These are phyloP conservation scores for Nakazawaea wickerhamii DNA, from an alignment of 805 yeast species.

Conservation along the genomic window DNA sequence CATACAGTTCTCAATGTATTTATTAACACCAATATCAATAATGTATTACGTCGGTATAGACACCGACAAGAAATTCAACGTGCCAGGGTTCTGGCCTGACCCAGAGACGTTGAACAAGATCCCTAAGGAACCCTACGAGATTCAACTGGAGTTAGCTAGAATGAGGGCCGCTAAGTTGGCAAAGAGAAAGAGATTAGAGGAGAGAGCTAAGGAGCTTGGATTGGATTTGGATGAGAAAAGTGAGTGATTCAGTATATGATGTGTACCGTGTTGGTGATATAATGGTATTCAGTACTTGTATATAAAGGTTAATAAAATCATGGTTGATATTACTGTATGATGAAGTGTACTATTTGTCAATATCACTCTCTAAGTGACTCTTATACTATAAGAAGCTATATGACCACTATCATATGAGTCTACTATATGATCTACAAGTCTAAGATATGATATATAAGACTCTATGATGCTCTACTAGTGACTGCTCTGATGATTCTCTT, in stretches of 20 bases:
- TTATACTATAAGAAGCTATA: too few relatives aligned
- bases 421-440: too few relatives aligned
- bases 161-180: constrained; percentile 72
- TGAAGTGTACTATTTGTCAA: too few relatives aligned
- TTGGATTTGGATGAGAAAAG: constrained; percentile 43
- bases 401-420: too few relatives aligned
- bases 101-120: constrained; percentile 86
- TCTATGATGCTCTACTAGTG: too few relatives aligned
- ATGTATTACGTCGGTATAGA: constrained; percentile 93
- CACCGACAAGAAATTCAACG: constrained; percentile 81
- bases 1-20: constrained; percentile 72
- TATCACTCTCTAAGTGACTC: too few relatives aligned
- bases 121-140: constrained; percentile 90
- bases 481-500: too few relatives aligned
- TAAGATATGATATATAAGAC: too few relatives aligned
- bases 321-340: too few relatives aligned
- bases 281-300: too few relatives aligned
- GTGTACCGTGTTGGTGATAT: background rate
- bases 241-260: background rate
- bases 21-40: constrained; percentile 80
- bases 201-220: constrained; percentile 65
- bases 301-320: too few relatives aligned
- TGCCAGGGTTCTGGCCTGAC: constrained; percentile 97
- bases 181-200: constrained; percentile 69
- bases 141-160: constrained; percentile 85